A percentile compares a stretch with the other conserved stretches of the same genome.
These are phyloP conservation scores for Lepidium aucheri DNA, from an alignment of 345 rosid genomes.

Conservation along the genomic window DNA sequence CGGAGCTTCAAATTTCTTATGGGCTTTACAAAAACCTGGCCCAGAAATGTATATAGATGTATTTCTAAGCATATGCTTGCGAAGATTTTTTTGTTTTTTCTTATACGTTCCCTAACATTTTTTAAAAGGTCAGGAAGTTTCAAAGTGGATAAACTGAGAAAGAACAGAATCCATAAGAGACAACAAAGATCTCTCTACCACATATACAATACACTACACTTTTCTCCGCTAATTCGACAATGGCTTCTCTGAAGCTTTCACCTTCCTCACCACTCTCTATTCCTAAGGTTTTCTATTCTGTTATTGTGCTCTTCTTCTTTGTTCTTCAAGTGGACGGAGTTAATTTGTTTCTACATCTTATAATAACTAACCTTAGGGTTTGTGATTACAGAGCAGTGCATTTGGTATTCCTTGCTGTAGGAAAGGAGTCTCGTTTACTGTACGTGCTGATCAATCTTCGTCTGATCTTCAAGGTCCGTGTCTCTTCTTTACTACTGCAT, in stretches of 20 bases:
- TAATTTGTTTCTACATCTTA: not conserved
- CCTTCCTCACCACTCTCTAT: constrained; percentile 44
- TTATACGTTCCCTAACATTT: not conserved
- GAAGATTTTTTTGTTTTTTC: not conserved
- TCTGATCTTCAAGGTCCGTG: constrained; percentile 43
- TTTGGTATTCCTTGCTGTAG: constrained; percentile 28
- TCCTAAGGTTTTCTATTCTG: constrained; percentile 41
- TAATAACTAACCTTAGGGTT: constrained; percentile 7
- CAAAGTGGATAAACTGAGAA: constrained; percentile 23
- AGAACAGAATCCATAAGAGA: constrained; percentile 10
- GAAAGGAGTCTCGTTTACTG: constrained; percentile 45
- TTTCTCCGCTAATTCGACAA: constrained; percentile 19
- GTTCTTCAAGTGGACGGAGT: not conserved
- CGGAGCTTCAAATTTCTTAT: not conserved
- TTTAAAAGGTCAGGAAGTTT: constrained; percentile 27
- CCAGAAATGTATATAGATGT: not conserved
- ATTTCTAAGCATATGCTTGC: not conserved
- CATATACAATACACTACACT: not conserved
- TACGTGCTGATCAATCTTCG: constrained; percentile 45
- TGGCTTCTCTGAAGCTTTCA: constrained; percentile 70
- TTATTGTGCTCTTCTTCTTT: not conserved
- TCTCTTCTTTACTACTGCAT: not conserved
- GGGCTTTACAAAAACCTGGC: not conserved
- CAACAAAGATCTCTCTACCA: constrained; percentile 12
- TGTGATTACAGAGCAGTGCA: constrained; percentile 33